Conservation (phyloP, 108 stramenopile genomes). For the Hondaea fermentalgiana region DNA sequence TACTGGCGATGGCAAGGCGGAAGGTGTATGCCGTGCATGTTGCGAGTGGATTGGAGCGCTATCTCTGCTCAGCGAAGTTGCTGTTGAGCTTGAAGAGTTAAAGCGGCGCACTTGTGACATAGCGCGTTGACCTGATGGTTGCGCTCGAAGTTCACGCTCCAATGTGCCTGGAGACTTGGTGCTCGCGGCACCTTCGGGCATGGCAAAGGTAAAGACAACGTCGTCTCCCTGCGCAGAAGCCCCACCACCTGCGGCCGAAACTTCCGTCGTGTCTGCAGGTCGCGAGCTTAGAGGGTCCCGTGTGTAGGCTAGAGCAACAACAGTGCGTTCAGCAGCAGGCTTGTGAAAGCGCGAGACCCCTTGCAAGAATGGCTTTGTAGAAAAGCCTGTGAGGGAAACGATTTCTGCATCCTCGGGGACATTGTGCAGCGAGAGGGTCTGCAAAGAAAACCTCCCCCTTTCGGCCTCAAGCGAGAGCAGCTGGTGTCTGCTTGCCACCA, state of each 20-base stretch:
- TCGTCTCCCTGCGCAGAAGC: too few species aligned
- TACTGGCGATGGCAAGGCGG: not conserved
- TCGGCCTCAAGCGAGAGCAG: not conserved
- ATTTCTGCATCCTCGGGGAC: constrained; percentile 3
- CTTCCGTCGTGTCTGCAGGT: too few species aligned
- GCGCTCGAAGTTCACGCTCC: not conserved
- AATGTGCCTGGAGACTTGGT: not conserved
- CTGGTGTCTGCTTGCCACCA: not conserved
- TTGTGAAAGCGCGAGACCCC: not conserved
- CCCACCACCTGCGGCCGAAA: too few species aligned
- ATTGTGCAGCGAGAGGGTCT: not conserved
- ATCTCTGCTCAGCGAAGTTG: not conserved
- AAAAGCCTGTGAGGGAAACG: not conserved
- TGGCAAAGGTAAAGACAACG: too few species aligned
- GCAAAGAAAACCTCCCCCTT: not conserved
- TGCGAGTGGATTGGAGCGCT: not conserved
- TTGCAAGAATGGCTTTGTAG: not conserved
- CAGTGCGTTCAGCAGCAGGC: not conserved
- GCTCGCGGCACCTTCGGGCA: too few species aligned
- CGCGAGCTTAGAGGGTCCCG: not conserved
- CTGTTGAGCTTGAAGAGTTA: not conserved
- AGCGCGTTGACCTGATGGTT: not conserved
- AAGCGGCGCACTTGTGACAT: not conserved
- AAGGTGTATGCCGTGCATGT: not conserved
- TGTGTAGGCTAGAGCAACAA: not conserved